Evolutionary conservation across 306 rosid species (phyloP).

Genomic region (Trichosanthes cucumerina): DNA sequence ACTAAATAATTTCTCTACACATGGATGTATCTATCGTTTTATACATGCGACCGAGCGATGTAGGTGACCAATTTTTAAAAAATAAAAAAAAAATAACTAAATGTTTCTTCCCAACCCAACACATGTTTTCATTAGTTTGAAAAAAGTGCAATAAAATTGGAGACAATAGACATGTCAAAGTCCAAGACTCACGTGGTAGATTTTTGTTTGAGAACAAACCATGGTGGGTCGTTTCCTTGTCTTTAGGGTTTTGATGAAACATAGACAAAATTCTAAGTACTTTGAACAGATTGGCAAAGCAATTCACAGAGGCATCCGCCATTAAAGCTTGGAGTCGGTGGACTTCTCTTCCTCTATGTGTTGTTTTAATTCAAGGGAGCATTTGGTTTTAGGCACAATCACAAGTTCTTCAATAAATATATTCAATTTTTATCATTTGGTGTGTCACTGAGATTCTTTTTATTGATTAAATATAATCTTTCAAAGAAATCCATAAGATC

Average conservation of each 20-base stretch:
- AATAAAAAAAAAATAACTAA: neutral
- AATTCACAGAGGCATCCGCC: neutral
- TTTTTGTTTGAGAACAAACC: neutral
- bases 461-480: neutral
- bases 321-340: neutral
- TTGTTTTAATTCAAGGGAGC: neutral
- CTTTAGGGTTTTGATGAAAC: neutral
- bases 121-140: constrained; percentile 23
- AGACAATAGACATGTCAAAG: neutral
- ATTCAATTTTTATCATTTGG: neutral
- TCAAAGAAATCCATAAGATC: neutral
- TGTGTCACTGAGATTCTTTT: neutral
- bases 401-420: neutral
- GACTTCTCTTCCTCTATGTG: neutral
- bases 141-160: neutral
- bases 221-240: neutral
- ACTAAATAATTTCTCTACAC: too few relatives aligned
- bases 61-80: neutral
- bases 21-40: neutral
- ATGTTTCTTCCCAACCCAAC: constrained; percentile 44
- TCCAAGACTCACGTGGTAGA: constrained; percentile 4
- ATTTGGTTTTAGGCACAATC: neutral
- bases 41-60: too few relatives aligned
- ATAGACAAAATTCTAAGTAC: neutral
- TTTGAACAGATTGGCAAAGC: constrained; percentile 1